Evolutionary conservation across 352 stramenopile genomes (phyloP).

Genomic region (Phytopythium oedochilum): DNA sequence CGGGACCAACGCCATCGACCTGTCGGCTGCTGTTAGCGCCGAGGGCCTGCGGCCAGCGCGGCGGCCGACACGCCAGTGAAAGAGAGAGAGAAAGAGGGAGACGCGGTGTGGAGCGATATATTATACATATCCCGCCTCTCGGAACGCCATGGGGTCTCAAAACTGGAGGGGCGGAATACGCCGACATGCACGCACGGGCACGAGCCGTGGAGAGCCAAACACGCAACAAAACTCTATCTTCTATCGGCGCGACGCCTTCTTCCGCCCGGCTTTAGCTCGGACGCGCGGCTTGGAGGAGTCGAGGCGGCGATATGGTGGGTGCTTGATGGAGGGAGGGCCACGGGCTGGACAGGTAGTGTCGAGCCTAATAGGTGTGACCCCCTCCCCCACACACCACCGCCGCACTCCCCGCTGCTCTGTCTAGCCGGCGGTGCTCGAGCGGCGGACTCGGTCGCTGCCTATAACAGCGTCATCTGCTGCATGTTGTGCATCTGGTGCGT

Average conservation of each 20-base stretch:
- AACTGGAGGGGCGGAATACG: constrained; percentile 2
- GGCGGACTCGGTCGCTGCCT: no score
- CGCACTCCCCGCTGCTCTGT: no score
- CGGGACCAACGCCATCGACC: constrained; percentile 6
- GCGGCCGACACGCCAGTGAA: neutral
- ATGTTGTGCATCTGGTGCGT: constrained; percentile 73
- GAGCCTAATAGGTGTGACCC: no score
- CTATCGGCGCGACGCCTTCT: constrained; percentile 1
- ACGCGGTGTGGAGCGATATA: neutral
- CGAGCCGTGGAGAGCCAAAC: neutral
- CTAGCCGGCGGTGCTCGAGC: no score
- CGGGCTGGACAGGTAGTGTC: no score
- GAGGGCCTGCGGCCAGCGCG: constrained; percentile 2
- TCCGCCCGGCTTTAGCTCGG: no score
- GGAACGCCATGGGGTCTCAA: neutral
- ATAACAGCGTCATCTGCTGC: constrained; percentile 76
- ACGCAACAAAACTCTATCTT: constrained; percentile 8
- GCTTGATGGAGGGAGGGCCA: no score
- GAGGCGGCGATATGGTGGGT: no score
- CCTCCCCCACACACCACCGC: no score
- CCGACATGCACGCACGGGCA: neutral
- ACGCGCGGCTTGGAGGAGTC: no score
- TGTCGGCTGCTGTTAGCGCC: neutral
- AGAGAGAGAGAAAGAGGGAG: neutral
- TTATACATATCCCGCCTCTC: constrained; percentile 4